Evolutionary conservation across 2,329 filamentous ascomycete species (phyloP), one percentile per base, ranked within the genome.

Genomic region (Beauveria sp.): DNA sequence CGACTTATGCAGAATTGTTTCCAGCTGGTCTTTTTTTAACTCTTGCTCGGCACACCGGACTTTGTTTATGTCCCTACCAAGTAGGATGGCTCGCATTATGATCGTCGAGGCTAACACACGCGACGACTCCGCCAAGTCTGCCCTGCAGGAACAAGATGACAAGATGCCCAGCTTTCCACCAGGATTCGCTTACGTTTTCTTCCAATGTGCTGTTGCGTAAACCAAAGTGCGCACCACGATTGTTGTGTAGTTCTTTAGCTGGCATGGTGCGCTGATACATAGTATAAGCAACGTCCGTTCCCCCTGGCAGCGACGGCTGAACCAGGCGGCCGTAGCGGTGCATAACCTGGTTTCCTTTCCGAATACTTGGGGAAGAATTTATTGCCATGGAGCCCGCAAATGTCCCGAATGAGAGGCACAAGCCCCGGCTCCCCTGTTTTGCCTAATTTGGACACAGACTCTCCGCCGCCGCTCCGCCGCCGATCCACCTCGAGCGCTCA

Each of bases 401-500:
- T 34, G 10, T 34, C 31, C 31, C 31, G 31, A 34, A 34, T 12
- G 31, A 38, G 12, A 38, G 34, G 34, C 34, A 12, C 5, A 38
- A 38, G 34, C 34, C 12, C 34, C 34, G 34, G 34, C 34, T 38
- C 34, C 34, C 34, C 34, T 38, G 34, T 38, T 46, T 51, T 52
- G 26, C 48, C 49, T n/a, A n/a, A 60, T 52, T 60, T 14, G 26
- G 57, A 60, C 20, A 45, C 14, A 45, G 56, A 52, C 34, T 10
- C 38, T 52, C 22, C 31, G 26, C 51, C 34, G 49, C 28, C 7
- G 26, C 28, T 34, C 50, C 50, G 50, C n/a, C 31, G 28, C 50
- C 50, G 10, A 10, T 53, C 57, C 57, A 52, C 57, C 38, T 8
- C 49, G 45, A 60, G 5, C 57, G 57, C 57, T 60, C 57, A 42